Conservation (phyloP, 2,329 filamentous ascomycete species). For the Neoarthrinium moseri region DNA sequence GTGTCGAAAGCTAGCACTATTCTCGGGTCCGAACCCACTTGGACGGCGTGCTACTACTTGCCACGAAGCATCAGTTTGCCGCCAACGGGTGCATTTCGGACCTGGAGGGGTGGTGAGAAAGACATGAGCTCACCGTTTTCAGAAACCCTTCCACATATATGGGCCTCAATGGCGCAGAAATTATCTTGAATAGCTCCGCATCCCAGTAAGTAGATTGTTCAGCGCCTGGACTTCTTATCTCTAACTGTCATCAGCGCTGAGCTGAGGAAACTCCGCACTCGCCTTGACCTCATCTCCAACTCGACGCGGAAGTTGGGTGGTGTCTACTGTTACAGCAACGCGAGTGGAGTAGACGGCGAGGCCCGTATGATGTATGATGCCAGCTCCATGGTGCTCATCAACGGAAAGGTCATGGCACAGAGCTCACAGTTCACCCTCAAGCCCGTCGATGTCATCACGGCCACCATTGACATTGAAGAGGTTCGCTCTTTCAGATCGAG, state of each 20-base stretch:
- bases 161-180: not conserved
- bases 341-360: not conserved
- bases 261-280: not conserved
- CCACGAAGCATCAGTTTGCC: no score
- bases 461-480: not conserved
- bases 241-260: no score
- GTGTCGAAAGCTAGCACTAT: no score
- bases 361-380: not conserved
- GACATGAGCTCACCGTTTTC: no score
- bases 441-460: conserved; percentile 1
- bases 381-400: not conserved
- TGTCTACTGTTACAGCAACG: not conserved
- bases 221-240: no score
- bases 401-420: conserved; percentile 2
- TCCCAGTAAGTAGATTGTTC: no score
- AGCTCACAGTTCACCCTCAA: not conserved
- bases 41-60: no score
- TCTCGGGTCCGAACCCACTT: no score
- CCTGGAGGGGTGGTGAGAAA: no score
- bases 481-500: not conserved
- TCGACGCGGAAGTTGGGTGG: not conserved
- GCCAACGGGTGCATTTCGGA: no score
- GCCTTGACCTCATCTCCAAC: not conserved
- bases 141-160: not conserved
- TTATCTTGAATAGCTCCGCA: not conserved